Evolutionary conservation across 2,329 filamentous ascomycete species (phyloP).

Genomic region (Aspergillus pseudoviridinutans): DNA sequence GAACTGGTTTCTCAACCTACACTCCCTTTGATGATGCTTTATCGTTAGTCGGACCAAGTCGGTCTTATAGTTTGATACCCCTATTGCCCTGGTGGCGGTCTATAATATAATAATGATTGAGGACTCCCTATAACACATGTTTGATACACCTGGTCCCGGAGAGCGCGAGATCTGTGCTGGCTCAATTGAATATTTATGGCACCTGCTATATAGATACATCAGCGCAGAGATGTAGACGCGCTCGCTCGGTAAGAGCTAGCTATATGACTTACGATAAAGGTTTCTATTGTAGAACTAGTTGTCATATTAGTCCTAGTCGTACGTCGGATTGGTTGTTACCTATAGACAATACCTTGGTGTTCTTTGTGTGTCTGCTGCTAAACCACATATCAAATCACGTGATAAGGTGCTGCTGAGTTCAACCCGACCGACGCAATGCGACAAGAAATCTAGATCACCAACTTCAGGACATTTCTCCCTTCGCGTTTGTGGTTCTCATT

Average conservation of each 20-base stretch:
- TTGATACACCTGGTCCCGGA: background rate
- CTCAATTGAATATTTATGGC: background rate
- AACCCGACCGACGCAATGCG: background rate
- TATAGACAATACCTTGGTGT: background rate
- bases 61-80: conserved; percentile 10
- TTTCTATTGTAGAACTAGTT: background rate
- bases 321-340: background rate
- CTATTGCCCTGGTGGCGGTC: conserved; percentile 11
- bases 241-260: background rate
- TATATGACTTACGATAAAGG: background rate
- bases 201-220: background rate
- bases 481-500: background rate
- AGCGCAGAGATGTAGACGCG: background rate
- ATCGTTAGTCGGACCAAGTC: background rate
- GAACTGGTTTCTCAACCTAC: background rate
- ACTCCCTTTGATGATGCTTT: background rate
- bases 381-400: background rate
- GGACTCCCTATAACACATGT: background rate
- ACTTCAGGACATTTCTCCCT: background rate
- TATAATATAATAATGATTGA: conserved; percentile 14
- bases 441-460: background rate
- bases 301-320: too few relatives aligned
- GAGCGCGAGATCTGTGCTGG: background rate
- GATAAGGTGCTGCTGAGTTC: background rate
- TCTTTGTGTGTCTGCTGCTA: background rate